phyloP scores from a whole-genome alignment of 2,329 filamentous ascomycete species.

The Cercospora beticola region DNA sequence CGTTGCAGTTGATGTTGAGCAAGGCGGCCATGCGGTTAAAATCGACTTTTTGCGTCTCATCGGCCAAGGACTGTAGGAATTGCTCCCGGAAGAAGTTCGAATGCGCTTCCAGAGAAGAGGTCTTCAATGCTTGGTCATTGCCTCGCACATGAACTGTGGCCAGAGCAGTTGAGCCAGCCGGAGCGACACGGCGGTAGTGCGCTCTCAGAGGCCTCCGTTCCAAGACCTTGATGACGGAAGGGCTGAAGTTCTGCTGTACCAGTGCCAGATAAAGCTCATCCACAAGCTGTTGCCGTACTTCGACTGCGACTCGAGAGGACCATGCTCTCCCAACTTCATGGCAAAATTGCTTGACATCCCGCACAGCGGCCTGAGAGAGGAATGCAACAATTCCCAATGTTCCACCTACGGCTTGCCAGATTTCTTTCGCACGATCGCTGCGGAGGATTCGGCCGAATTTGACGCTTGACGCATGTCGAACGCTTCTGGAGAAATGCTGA shows the following conservation, averaged over 20 bases:
- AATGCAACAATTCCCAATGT: conserved; percentile 24
- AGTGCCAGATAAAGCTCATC: conserved; percentile 24
- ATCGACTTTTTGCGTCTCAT: conserved; percentile 5
- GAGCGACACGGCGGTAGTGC: conserved; percentile 17
- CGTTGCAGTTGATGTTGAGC: conserved; percentile 2
- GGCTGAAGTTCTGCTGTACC: conserved; percentile 13
- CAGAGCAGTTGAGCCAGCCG: conserved; percentile 22
- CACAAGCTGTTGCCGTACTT: conserved; percentile 13
- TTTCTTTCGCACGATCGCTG: conserved; percentile 8
- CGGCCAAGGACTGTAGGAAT: neutral
- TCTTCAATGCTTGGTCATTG: neutral
- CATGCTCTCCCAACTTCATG: conserved; percentile 13
- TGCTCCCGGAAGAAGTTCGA: neutral
- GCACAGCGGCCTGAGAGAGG: conserved; percentile 23
- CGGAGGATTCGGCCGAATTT: conserved; percentile 21
- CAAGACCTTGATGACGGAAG: conserved; percentile 9
- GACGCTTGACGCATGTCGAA: conserved; percentile 20
- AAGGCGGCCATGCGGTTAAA: neutral
- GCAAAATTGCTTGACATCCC: conserved; percentile 26
- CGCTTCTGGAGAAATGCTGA: conserved; percentile 15
- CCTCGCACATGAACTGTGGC: neutral
- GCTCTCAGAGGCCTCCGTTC: conserved; percentile 23
- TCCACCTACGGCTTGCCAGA: conserved; percentile 25
- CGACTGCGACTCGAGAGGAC: conserved; percentile 5
- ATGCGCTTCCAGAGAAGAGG: neutral